phyloP scores from a whole-genome alignment of 1,284 basidiomycete genomes.

The Sphagnurus paluster region DNA sequence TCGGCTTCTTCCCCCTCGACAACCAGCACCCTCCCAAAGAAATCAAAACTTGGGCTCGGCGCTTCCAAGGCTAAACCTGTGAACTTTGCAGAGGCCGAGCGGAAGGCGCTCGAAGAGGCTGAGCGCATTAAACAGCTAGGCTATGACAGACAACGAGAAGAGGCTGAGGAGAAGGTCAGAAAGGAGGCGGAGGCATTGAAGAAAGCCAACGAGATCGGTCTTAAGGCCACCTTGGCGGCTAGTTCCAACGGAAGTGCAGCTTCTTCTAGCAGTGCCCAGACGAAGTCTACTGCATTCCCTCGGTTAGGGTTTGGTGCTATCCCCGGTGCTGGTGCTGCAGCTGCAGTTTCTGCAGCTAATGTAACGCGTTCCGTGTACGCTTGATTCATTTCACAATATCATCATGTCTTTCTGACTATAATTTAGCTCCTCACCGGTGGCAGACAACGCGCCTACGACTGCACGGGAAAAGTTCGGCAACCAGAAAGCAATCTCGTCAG shows the following conservation, averaged over 20 bases:
- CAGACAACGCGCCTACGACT: constrained; percentile 71
- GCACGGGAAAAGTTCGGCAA: constrained; percentile 90
- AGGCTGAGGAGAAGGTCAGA: constrained; percentile 63
- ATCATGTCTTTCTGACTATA: constrained; percentile 4
- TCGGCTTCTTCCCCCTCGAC: constrained; percentile 44
- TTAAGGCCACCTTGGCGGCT: constrained; percentile 33
- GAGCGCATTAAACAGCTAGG: constrained; percentile 88
- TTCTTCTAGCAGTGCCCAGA: constrained; percentile 19
- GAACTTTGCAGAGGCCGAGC: constrained; percentile 91
- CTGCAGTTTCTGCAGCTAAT: constrained; percentile 45
- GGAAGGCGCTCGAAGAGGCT: constrained; percentile 85
- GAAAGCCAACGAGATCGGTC: constrained; percentile 39
- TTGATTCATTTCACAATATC: not conserved
- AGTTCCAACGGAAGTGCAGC: constrained; percentile 19
- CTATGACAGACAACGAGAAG: constrained; percentile 83
- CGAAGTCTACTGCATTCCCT: constrained; percentile 62
- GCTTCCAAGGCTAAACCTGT: constrained; percentile 83
- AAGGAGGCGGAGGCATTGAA: constrained; percentile 52
- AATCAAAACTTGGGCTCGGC: constrained; percentile 80
- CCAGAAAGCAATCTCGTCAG: constrained; percentile 96
- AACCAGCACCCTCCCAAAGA: constrained; percentile 43
- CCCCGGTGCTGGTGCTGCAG: constrained; percentile 56
- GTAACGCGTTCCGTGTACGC: constrained; percentile 46
- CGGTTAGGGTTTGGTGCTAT: constrained; percentile 87
- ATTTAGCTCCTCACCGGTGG: constrained; percentile 29